phyloP scores from a whole-genome alignment of 495 filamentous ascomycete species.

The Lophiotrema nucula region DNA sequence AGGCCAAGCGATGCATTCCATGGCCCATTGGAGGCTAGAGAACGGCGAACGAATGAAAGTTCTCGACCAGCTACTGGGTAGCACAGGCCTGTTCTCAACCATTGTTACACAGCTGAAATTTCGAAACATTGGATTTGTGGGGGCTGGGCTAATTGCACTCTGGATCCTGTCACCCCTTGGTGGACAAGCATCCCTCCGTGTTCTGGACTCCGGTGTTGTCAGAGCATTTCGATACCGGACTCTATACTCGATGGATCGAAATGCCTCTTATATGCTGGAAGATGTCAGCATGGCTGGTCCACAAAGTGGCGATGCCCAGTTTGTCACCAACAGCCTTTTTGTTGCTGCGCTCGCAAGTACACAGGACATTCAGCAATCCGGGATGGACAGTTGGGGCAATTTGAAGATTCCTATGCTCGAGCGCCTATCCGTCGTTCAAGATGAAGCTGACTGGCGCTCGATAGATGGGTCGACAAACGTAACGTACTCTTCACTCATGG shows the following conservation, averaged over 20 bases:
- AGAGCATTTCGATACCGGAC: neutral
- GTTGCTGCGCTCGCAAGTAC: neutral
- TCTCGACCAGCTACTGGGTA: conserved; percentile 25
- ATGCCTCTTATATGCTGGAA: neutral
- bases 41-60: conserved; percentile 27
- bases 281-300: neutral
- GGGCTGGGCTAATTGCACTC: conserved; percentile 9
- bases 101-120: conserved; percentile 25
- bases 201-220: conserved; percentile 13
- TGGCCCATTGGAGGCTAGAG: conserved; percentile 29
- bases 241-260: conserved; percentile 13
- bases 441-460: conserved; percentile 15
- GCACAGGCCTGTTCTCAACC: conserved; percentile 23
- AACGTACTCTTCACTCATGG: conserved; percentile 26
- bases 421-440: neutral
- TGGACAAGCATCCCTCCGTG: conserved; percentile 26
- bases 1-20: conserved; percentile 19
- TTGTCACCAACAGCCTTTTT: neutral
- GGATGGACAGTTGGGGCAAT: conserved; percentile 31
- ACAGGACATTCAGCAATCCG: neutral
- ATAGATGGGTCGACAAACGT: neutral
- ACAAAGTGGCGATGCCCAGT: neutral
- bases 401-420: conserved; percentile 32
- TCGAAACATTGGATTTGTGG: conserved; percentile 14
- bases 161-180: conserved; percentile 28